Percentiles rank a stretch among this genome's conserved stretches.
Conservation (phyloP, 352 stramenopile genomes). For the Phytophthora megakarya region DNA sequence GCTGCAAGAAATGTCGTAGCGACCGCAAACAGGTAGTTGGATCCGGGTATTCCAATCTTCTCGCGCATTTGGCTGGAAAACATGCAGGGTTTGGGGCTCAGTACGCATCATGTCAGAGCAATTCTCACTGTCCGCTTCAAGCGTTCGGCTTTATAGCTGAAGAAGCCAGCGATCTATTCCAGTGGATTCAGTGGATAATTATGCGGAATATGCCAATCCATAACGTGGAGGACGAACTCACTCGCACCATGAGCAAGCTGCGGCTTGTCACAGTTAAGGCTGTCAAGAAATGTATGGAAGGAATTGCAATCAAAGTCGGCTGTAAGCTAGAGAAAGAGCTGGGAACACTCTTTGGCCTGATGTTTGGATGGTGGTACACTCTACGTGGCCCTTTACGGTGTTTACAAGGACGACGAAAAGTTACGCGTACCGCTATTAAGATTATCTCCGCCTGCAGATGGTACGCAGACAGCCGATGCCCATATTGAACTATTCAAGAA, state of each 20-base stretch:
- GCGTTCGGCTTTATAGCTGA: conserved; percentile 6
- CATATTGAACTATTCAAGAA: conserved; percentile 14
- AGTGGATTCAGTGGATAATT: too few relatives aligned
- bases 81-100: conserved; percentile 2
- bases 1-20: conserved; percentile 7
- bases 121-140: background rate
- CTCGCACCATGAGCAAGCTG: conserved; percentile 16
- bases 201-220: too few relatives aligned
- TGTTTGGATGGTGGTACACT: conserved; percentile 16
- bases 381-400: conserved; percentile 17
- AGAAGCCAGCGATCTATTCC: background rate
- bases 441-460: conserved; percentile 9
- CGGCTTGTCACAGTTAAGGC: conserved; percentile 10
- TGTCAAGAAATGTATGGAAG: conserved; percentile 21
- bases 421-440: conserved; percentile 7
- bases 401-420: conserved; percentile 9
- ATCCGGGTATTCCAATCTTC: conserved; percentile 16
- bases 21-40: background rate
- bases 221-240: too few relatives aligned
- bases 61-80: conserved; percentile 7
- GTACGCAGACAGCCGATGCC: conserved; percentile 10
- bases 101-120: background rate
- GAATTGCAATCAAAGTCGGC: conserved; percentile 8
- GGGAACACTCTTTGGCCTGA: conserved; percentile 15
- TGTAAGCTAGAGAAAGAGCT: conserved; percentile 5